Conservation (phyloP, 805 yeast species). For the Metschnikowia chrysomelidarum region DNA sequence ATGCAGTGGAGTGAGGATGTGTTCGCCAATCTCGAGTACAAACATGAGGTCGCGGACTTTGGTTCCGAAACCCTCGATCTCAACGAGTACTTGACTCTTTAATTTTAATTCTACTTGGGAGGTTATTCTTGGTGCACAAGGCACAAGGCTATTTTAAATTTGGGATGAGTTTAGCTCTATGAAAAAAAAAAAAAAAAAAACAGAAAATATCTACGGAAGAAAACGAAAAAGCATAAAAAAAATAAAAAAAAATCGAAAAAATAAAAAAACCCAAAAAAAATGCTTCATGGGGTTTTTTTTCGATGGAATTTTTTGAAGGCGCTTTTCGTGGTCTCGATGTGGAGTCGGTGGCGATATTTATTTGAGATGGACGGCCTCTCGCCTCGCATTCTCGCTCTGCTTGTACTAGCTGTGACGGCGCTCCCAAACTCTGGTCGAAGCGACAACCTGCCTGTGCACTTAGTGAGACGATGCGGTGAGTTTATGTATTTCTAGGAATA, state of each 20-base stretch:
- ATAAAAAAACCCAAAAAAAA: constrained; percentile 10
- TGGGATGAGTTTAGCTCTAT: constrained; percentile 2
- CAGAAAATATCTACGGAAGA: not conserved
- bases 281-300: constrained; percentile 9
- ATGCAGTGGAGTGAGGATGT: constrained; percentile 9
- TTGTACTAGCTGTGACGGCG: constrained; percentile 9
- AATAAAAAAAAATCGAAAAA: constrained; percentile 6
- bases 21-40: constrained; percentile 9
- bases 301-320: not conserved
- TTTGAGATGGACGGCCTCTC: too few relatives aligned
- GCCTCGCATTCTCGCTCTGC: too few relatives aligned
- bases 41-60: constrained; percentile 5
- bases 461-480: not conserved
- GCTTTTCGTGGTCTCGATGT: too few relatives aligned
- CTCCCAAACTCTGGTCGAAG: constrained; percentile 16
- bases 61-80: constrained; percentile 24
- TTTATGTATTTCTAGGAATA: constrained; percentile 5
- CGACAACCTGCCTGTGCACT: constrained; percentile 10
- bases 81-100: constrained; percentile 33
- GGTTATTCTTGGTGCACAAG: constrained; percentile 6
- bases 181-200: not conserved
- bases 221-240: constrained; percentile 1
- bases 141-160: too few relatives aligned
- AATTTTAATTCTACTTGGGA: constrained; percentile 16
- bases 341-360: too few relatives aligned